Evolutionary conservation across 768 basidiomycete species (phyloP), one percentile per base, ranked within the genome.

Genomic region (Amylocystis lapponica): DNA sequence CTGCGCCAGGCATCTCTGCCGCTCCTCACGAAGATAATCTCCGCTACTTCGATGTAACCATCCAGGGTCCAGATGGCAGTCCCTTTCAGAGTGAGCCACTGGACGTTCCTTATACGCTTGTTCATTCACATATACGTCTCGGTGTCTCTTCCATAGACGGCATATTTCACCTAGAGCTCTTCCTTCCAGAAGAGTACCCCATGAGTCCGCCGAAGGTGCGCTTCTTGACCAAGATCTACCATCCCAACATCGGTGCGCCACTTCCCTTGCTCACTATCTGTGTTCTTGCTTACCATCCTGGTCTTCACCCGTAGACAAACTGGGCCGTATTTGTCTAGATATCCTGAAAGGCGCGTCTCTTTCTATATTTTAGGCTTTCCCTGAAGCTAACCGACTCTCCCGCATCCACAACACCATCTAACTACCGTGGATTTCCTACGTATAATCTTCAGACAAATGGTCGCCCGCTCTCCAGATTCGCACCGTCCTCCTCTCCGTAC

Each of bases 171-270:
- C 76, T 98, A n/a, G 96, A 99, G 66, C 73, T 99, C 33, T 99
- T 98, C 70, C 72, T 99, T 21, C 96, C 96, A 4, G 96, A 98
- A 66, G 96, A 98, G 65, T 99, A 99, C 67, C 96, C 96, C 1
- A 99, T 99, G 96, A 88, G 86, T 38, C 95, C 96, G 0, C 96
- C 96, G 19, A 99, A 99, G 68, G 96, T 99, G 45, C 77, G 95
- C 53, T 97, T 95, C 70, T 70, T 96, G 55, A 96, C 94, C 44
- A 94, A 93, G 83, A 95, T 97, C 72, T 94, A 95, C 71, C 93
- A 97, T 66, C 94, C 96, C 36, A 99, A 99, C 65, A 99, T 99
- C 68, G 95, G 95, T 96, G 60, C 57, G 88, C 66, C 36, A 37
- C n/a, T n/a, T 34, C 27, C 12, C 36, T 22, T 43, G 34, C 27